Evolutionary conservation across 2,329 filamentous ascomycete species (phyloP).

Genomic region (Aureobasidium sp.): DNA sequence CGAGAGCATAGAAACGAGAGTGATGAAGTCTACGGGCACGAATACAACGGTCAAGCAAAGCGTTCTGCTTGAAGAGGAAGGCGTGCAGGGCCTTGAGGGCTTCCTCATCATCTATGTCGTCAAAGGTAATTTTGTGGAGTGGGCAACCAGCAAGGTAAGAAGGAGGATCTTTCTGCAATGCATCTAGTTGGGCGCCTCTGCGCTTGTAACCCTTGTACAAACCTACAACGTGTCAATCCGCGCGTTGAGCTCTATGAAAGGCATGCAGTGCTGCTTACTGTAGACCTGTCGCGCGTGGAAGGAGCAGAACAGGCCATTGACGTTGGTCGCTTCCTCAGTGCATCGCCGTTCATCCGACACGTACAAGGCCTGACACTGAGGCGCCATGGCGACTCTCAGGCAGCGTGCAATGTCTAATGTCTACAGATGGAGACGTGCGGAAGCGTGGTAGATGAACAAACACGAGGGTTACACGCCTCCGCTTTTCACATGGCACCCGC

Average conservation of each 20-base stretch:
- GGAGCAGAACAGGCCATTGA: conserved; percentile 37
- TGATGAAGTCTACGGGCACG: conserved; percentile 38
- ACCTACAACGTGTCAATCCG: conserved; percentile 20
- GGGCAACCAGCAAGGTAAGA: conserved; percentile 32
- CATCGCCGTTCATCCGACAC: conserved; percentile 33
- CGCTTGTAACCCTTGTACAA: conserved; percentile 46
- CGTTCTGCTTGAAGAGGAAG: conserved; percentile 35
- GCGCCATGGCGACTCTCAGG: neutral
- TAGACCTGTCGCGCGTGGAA: conserved; percentile 39
- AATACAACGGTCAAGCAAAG: conserved; percentile 36
- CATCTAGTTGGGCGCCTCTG: conserved; percentile 40
- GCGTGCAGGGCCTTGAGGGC: conserved; percentile 35
- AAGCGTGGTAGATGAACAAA: neutral
- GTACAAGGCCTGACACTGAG: conserved; percentile 25
- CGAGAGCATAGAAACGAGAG: conserved; percentile 37
- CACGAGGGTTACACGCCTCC: neutral
- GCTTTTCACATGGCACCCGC: conserved; percentile 5
- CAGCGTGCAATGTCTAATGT: neutral
- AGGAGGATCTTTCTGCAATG: conserved; percentile 30
- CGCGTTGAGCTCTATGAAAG: neutral
- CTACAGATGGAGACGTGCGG: neutral
- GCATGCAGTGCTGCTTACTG: conserved; percentile 3
- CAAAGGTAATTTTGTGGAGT: conserved; percentile 37
- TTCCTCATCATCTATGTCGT: conserved; percentile 31
- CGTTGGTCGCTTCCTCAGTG: conserved; percentile 32